Evolutionary conservation across 2,329 filamentous ascomycete genomes (phyloP).

Genomic region (Microcyclospora pomicola): DNA sequence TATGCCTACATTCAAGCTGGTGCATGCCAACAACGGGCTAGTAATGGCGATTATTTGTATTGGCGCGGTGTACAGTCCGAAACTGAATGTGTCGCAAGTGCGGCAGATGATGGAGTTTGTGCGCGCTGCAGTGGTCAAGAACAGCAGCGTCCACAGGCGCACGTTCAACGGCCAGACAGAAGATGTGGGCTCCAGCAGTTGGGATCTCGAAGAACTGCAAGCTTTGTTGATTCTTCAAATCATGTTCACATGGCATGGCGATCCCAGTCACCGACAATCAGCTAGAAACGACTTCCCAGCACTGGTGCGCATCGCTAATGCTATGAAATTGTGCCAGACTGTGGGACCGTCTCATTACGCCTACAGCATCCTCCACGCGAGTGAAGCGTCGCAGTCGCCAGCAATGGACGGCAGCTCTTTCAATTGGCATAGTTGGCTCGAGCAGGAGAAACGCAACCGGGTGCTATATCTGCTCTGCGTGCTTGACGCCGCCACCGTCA

Average conservation of each 20-base stretch:
- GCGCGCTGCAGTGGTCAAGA: constrained; percentile 44
- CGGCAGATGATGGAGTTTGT: constrained; percentile 55
- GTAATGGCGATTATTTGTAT: constrained; percentile 58
- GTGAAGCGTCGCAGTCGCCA: constrained; percentile 31
- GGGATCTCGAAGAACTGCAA: constrained; percentile 51
- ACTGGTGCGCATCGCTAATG: constrained; percentile 44
- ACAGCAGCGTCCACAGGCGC: constrained; percentile 38
- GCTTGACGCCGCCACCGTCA: constrained; percentile 48
- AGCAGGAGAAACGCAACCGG: constrained; percentile 55
- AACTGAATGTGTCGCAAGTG: constrained; percentile 45
- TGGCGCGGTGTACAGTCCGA: constrained; percentile 60
- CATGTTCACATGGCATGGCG: constrained; percentile 58
- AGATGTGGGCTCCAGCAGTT: constrained; percentile 25
- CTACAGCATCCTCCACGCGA: constrained; percentile 49
- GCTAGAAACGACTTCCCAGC: constrained; percentile 46
- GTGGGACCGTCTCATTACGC: constrained; percentile 33
- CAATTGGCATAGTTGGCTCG: constrained; percentile 54
- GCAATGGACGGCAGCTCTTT: constrained; percentile 41
- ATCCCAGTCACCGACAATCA: constrained; percentile 48
- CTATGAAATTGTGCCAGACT: constrained; percentile 42
- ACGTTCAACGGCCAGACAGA: constrained; percentile 26
- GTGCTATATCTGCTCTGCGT: constrained; percentile 53
- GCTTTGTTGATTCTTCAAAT: constrained; percentile 49
- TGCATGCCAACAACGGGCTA: constrained; percentile 52
- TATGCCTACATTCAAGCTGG: constrained; percentile 54